Evolutionary conservation across 2,329 filamentous ascomycete genomes (phyloP).

Genomic region (Cladosporium sp.): DNA sequence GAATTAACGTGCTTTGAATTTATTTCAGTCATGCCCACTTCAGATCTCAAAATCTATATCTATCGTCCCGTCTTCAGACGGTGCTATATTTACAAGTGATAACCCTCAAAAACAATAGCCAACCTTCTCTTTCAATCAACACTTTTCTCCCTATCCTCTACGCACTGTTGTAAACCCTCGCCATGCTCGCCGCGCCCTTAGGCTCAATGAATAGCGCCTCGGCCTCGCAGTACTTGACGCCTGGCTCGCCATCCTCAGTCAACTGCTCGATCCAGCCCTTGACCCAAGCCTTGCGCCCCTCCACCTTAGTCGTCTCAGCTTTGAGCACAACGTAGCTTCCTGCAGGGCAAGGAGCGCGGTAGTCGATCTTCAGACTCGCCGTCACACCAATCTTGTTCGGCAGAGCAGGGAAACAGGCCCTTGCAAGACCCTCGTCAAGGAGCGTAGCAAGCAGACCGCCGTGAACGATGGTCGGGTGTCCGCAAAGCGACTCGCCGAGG

Average conservation of each 20-base stretch:
- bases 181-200: conserved; percentile 62
- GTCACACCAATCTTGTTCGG: conserved; percentile 84
- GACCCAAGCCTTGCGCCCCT: conserved; percentile 93
- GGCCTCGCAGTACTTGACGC: conserved; percentile 70
- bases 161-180: conserved; percentile 26
- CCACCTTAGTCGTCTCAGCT: conserved; percentile 76
- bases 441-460: conserved; percentile 89
- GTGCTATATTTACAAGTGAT: conserved; percentile 8
- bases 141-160: background rate
- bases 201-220: conserved; percentile 86
- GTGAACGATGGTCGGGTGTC: conserved; percentile 86
- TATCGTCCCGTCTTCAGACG: background rate
- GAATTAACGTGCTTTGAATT: too few species aligned
- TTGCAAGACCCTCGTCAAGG: conserved; percentile 81
- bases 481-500: conserved; percentile 75
- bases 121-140: background rate
- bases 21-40: background rate
- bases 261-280: conserved; percentile 81
- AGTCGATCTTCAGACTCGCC: conserved; percentile 77
- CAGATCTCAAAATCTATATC: background rate
- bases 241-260: conserved; percentile 42
- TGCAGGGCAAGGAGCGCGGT: conserved; percentile 74
- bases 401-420: conserved; percentile 82
- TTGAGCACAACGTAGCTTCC: conserved; percentile 71
- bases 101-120: background rate